phyloP scores from a whole-genome alignment of 495 filamentous ascomycete genomes.

The Aspergillus biplanus region DNA sequence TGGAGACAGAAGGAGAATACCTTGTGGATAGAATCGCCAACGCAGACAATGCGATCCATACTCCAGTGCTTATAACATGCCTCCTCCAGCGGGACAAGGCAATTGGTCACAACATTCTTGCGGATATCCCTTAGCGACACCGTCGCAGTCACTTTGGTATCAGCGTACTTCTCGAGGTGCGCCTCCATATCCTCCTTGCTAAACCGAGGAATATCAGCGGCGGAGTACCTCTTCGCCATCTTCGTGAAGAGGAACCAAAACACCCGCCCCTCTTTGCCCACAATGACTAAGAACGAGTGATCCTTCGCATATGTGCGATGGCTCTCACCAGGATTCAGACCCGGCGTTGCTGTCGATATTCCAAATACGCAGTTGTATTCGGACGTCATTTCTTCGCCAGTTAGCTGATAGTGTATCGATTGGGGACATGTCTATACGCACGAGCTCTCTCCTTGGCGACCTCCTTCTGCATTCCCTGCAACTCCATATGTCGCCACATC shows the following conservation, averaged over 20 bases:
- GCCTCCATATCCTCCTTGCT: constrained; percentile 1
- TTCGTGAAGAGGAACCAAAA: constrained; percentile 22
- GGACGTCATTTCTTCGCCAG: constrained; percentile 5
- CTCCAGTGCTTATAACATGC: constrained; percentile 21
- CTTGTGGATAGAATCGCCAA: constrained; percentile 32
- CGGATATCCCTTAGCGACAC: constrained; percentile 12
- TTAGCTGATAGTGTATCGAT: too few relatives aligned
- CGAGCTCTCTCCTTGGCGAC: constrained; percentile 4
- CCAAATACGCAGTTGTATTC: constrained; percentile 32
- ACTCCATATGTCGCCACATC: constrained; percentile 34
- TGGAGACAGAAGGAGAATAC: constrained; percentile 13
- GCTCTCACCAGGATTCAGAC: constrained; percentile 10
- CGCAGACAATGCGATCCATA: constrained; percentile 25
- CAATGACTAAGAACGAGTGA: constrained; percentile 11
- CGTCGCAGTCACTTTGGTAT: not conserved
- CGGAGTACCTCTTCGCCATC: constrained; percentile 9
- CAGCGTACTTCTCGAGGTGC: not conserved
- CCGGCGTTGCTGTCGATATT: constrained; percentile 23
- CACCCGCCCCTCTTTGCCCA: constrained; percentile 16
- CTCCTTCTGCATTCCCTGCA: not conserved
- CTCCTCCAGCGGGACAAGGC: constrained; percentile 25
- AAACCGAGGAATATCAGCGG: constrained; percentile 15
- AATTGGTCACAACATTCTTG: constrained; percentile 2
- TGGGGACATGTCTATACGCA: not conserved
- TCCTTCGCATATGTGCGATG: constrained; percentile 17